These are phyloP conservation scores for Ascobolus immersus DNA, from an alignment of 495 filamentous ascomycete genomes.

Conservation along the genomic window DNA sequence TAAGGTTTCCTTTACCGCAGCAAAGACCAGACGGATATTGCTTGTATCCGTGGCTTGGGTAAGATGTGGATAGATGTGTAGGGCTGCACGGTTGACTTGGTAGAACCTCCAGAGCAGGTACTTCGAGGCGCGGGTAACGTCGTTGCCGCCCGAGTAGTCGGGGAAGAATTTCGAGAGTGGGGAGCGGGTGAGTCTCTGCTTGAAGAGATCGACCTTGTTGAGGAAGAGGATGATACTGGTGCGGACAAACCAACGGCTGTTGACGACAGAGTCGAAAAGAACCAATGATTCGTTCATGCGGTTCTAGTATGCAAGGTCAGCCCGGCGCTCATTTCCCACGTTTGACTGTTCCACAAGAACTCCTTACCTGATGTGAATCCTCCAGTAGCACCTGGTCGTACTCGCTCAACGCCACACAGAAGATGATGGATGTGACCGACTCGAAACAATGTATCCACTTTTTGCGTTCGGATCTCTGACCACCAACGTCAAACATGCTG, in stretches of 20 bases:
- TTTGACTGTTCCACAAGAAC: conserved; percentile 7
- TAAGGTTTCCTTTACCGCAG: conserved; percentile 95
- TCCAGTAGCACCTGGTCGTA: conserved; percentile 93
- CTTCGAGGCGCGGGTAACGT: conserved; percentile 92
- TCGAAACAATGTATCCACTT: conserved; percentile 99
- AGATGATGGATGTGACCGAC: conserved; percentile 99
- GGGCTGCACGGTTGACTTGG: conserved; percentile 85
- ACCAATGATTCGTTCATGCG: conserved; percentile 97
- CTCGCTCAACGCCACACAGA: conserved; percentile 93
- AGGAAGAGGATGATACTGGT: conserved; percentile 96
- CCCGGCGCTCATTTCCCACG: background rate
- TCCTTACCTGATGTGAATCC: conserved; percentile 74
- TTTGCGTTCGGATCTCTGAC: conserved; percentile 88
- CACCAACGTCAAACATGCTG: conserved; percentile 98
- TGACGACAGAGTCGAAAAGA: conserved; percentile 96
- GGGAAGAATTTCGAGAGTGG: conserved; percentile 86
- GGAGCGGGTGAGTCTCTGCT: conserved; percentile 68
- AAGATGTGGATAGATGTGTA: conserved; percentile 90
- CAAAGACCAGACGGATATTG: conserved; percentile 92
- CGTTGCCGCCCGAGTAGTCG: conserved; percentile 89
- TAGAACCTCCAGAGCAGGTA: conserved; percentile 97
- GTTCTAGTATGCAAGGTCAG: conserved; percentile 32
- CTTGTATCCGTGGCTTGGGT: conserved; percentile 97
- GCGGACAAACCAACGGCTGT: conserved; percentile 95
- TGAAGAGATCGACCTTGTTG: conserved; percentile 97